Conservation (phyloP, 1,139 yeast genomes). For the Hanseniaspora gamundiae region DNA sequence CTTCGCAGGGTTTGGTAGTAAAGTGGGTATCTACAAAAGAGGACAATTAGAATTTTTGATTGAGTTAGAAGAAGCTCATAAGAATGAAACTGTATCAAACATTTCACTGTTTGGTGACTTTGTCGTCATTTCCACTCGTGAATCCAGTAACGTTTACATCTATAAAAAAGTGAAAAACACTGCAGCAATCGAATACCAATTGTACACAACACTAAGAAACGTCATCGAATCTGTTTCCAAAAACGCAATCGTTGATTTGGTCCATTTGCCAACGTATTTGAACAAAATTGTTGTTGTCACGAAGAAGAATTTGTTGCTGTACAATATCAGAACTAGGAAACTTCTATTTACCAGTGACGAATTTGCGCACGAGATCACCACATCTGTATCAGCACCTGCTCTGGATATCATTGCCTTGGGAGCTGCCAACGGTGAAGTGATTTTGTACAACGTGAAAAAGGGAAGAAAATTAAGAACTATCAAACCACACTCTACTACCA, state of each 20-base stretch:
- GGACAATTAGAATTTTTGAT: slow-evolving; percentile 59
- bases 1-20: slow-evolving; percentile 62
- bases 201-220: slow-evolving; percentile 3
- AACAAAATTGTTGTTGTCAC: slow-evolving; percentile 78
- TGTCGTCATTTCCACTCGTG: slow-evolving; percentile 45
- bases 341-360: slow-evolving; percentile 47
- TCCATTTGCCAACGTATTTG: slow-evolving; percentile 83
- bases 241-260: slow-evolving; percentile 24
- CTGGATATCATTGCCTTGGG: slow-evolving; percentile 78
- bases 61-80: slow-evolving; percentile 18
- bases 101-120: slow-evolving; percentile 69
- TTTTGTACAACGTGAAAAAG: slow-evolving; percentile 55
- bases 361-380: slow-evolving; percentile 40
- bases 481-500: slow-evolving; percentile 38
- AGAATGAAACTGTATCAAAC: slow-evolving; percentile 31
- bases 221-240: slow-evolving; percentile 52
- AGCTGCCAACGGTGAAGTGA: slow-evolving; percentile 52
- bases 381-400: slow-evolving; percentile 75
- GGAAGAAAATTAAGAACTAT: slow-evolving; percentile 49
- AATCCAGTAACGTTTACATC: slow-evolving; percentile 39
- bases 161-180: slow-evolving; percentile 41
- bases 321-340: slow-evolving; percentile 72
- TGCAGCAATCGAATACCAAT: slow-evolving; percentile 3
- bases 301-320: slow-evolving; percentile 44
- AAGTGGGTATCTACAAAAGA: slow-evolving; percentile 69